Base-by-base conservation (phyloP, 768 basidiomycete genomes). In the Tremella fuciformis region DNA sequence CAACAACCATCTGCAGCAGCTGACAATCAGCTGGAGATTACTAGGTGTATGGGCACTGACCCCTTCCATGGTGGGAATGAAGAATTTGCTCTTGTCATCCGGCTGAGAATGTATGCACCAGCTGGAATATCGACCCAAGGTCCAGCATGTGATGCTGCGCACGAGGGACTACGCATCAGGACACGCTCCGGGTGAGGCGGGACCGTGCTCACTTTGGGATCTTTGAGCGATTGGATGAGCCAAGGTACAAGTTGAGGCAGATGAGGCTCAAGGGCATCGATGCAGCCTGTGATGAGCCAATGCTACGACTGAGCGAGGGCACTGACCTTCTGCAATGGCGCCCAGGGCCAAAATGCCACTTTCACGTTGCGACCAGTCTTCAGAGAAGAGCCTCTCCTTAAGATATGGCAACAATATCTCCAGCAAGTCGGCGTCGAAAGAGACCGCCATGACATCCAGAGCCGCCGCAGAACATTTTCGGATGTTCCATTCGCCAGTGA, bases 131-230 rank as follows among this genome's bases (percentile, higher is more conserved):
- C 96, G 87, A 15, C 96, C 94, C n/a, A 99, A 82, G 0, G 94
- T 97, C 96, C 96, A 99, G 76, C 96, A 99, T 15, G 93, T 91
- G 70, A 99, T 99, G 1, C 96, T 97, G 57, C 96, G 87, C 8
- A 99, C 90, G 40, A 98, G 87, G 18, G 96, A 94, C 90, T 94
- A 24, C 11, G 1, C 9, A 18, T 8, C 38, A 25, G 39, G 54
- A 46, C 15, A 58, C 41, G 24, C 25, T 41, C 16, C 8, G 13
- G 13, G 9, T 8, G 13, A 24, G 16, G n/a, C 4, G 29, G 8
- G 4, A 18, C 34, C 16, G 15, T 2, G 54, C 79, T 58, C 70
- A 89, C 93, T 85, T 97, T 97, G 39, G 89, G 82, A 78, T 99
- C 92, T 59, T 86, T 88, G 55, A 99, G 79, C 19, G 88, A 89